Evolutionary conservation across 176 grass and related monocot species (phyloP).

Genomic region (Eragrostis nindensis): DNA sequence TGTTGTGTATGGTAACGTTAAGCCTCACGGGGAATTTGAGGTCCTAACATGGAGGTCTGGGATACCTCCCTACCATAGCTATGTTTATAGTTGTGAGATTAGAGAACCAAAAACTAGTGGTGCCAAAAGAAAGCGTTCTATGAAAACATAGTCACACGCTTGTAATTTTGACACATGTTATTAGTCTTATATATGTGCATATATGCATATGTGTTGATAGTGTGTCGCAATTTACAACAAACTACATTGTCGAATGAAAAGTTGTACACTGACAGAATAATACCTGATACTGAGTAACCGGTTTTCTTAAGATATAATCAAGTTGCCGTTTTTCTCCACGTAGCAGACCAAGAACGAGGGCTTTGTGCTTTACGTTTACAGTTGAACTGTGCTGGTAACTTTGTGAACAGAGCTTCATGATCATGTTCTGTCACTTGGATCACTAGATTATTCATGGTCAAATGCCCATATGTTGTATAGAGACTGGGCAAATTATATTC

Average conservation of each 20-base stretch:
- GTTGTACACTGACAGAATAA: no score
- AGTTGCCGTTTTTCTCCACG: no score
- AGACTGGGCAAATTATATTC: no score
- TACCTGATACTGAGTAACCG: no score
- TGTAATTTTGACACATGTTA: not conserved
- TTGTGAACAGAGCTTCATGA: no score
- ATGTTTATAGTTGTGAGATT: not conserved
- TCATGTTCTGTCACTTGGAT: no score
- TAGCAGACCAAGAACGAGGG: no score
- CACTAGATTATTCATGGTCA: no score
- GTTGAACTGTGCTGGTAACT: no score
- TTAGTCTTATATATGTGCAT: not conserved
- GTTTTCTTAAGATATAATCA: no score
- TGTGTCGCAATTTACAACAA: not conserved
- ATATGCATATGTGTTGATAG: not conserved
- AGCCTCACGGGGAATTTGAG: not conserved
- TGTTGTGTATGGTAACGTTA: not conserved
- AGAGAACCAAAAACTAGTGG: not conserved
- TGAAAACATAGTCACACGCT: not conserved
- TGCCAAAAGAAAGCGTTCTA: not conserved
- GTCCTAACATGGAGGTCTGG: not conserved
- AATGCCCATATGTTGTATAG: no score
- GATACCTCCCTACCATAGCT: slow-evolving; percentile 1
- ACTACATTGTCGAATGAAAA: not conserved
- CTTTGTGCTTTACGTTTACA: no score